Percentiles rank a stretch among this genome's conserved stretches.
phyloP scores from a whole-genome alignment of 352 stramenopile genomes.

The Phytopythium aichiense region DNA sequence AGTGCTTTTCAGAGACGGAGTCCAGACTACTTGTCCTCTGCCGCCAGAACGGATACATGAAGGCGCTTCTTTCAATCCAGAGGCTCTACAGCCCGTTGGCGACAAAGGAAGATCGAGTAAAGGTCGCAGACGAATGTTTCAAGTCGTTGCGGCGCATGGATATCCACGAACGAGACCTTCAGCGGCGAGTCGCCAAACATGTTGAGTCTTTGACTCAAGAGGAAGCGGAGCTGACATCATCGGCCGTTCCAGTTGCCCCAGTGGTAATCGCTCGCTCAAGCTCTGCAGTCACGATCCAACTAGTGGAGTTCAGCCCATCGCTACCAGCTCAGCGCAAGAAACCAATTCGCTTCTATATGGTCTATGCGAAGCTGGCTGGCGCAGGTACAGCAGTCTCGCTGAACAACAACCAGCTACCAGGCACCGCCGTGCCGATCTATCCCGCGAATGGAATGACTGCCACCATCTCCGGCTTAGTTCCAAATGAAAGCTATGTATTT shows the following conservation, averaged over 20 bases:
- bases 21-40: conserved; percentile 37
- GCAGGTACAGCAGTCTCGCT: conserved; percentile 74
- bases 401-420: conserved; percentile 61
- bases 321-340: conserved; percentile 19
- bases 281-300: conserved; percentile 44
- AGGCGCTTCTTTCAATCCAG: conserved; percentile 41
- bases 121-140: conserved; percentile 34
- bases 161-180: conserved; percentile 38
- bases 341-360: conserved; percentile 63
- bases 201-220: not conserved
- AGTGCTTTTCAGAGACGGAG: conserved; percentile 14
- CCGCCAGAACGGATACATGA: conserved; percentile 48
- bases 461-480: conserved; percentile 44
- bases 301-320: conserved; percentile 34
- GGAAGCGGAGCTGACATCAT: not conserved
- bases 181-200: conserved; percentile 6
- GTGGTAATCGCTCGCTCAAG: conserved; percentile 48
- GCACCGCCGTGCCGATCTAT: conserved; percentile 53
- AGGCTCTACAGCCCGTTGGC: conserved; percentile 19
- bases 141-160: conserved; percentile 36
- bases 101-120: conserved; percentile 12
- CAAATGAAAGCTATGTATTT: conserved; percentile 85
- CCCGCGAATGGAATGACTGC: conserved; percentile 11
- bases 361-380: conserved; percentile 67
- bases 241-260: conserved; percentile 30